Evolutionary conservation across 208 protist species (phyloP).

Genomic region (Trypanosoma caninum): DNA sequence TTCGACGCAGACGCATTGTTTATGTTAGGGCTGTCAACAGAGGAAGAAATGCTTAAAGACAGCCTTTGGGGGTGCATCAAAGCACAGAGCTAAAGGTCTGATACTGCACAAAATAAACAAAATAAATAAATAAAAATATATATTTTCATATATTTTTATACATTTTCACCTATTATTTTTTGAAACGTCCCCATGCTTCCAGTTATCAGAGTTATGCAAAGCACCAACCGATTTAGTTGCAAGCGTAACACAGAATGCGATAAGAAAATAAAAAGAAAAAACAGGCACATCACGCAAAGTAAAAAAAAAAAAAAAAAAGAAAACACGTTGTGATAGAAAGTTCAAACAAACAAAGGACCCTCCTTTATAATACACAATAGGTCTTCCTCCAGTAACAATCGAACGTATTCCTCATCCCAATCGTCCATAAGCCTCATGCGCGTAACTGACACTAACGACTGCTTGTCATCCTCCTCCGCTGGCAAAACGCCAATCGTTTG

Average conservation of each 20-base stretch:
- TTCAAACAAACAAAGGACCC: not conserved
- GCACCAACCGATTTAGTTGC: not conserved
- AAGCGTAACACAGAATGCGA: not conserved
- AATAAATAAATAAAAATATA: not conserved
- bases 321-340: not conserved
- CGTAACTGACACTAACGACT: not conserved
- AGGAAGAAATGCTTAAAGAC: not conserved
- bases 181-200: too few relatives aligned
- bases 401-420: conserved; percentile 34
- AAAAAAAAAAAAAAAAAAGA: not conserved
- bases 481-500: not conserved
- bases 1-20: not conserved
- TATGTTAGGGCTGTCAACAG: not conserved
- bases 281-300: not conserved
- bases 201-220: too few relatives aligned
- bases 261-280: not conserved
- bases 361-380: conserved; percentile 21
- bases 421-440: conserved; percentile 22
- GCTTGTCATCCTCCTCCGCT: not conserved
- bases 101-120: not conserved
- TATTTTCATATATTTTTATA: not conserved
- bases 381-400: conserved; percentile 33
- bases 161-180: too few relatives aligned
- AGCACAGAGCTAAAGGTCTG: not conserved
- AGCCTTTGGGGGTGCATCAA: not conserved